A percentile compares a stretch with the other conserved stretches of the same genome.
phyloP scores from a whole-genome alignment of 257 asterid genomes.

The Striga asiatica region DNA sequence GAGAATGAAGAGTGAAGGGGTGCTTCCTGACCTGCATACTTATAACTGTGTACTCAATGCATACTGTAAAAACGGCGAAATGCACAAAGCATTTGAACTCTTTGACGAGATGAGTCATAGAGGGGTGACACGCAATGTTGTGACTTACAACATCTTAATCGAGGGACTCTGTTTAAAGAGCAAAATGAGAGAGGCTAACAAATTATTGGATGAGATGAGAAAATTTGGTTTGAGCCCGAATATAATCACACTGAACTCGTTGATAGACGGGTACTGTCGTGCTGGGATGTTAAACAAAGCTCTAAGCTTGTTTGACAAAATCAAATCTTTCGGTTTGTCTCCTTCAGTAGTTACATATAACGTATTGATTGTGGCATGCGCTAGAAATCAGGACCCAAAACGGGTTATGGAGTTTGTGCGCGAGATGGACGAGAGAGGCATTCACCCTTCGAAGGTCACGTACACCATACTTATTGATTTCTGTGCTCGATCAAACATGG shows the following conservation, averaged over 20 bases:
- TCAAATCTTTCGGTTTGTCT: conserved; percentile 40
- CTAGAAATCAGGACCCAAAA: conserved; percentile 33
- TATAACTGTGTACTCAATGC: conserved; percentile 41
- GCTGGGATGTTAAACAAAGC: conserved; percentile 43
- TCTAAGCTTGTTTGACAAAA: conserved; percentile 31
- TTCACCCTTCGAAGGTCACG: conserved; percentile 59
- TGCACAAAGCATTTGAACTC: conserved; percentile 33
- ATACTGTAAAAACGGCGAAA: conserved; percentile 31
- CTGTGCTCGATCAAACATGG: conserved; percentile 56
- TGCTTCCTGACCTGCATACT: conserved; percentile 48
- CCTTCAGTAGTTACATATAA: conserved; percentile 60
- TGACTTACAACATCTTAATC: conserved; percentile 58
- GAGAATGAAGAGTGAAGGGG: conserved; percentile 49
- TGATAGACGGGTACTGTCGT: conserved; percentile 49
- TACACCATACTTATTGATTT: conserved; percentile 61
- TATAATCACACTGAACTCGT: conserved; percentile 48
- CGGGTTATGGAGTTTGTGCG: conserved; percentile 35
- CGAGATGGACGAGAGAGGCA: conserved; percentile 69
- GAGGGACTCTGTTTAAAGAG: conserved; percentile 45
- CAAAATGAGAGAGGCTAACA: conserved; percentile 34
- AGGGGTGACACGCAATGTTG: conserved; percentile 46
- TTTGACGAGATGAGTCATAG: conserved; percentile 50
- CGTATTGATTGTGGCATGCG: conserved; percentile 40
- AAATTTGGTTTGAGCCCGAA: conserved; percentile 39
- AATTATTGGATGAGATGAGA: conserved; percentile 46